Base-by-base conservation (phyloP, 164 flowering plant species). In the Warburgia ugandensis region DNA sequence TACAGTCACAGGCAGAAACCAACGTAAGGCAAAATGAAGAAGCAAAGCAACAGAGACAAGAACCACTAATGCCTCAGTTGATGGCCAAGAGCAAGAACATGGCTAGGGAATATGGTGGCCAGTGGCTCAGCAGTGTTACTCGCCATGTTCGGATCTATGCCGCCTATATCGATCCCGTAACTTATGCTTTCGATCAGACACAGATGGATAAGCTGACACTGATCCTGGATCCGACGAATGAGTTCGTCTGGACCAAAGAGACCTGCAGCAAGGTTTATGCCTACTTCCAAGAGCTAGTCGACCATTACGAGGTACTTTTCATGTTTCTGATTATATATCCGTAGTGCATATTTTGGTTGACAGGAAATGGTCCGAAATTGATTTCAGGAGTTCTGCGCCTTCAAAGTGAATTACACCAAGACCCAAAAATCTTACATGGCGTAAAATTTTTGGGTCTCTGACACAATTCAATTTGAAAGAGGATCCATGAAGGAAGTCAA, bases 121-220 rank as follows among this genome's bases (percentile, higher is more conserved):
- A 84, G 47, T 88, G 94, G 94, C 84, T 83, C 0, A 83, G 96
- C 68, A 71, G 86, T 31, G 62, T 60, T 10, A 84, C 94, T 0
- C 60, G 96, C 19, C 96, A 83, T 52, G 94, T 88, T 0, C 64
- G 97, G 62, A 88, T 88, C 50, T 85, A 67, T 32, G 89, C 97
- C 0, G 89, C 97, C 0, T 88, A 83, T 44, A 74, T 85, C 17
- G 92, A 88, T 52, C 96, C 94, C 0, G 81, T 68, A 19, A 85
- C 97, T 6, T 62, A 68, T n/a, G 89, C 65, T 21, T 79, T 83
- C 29, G 97, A 88, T 67, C 97, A 88, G 49, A 79, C 91, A 13
- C 97, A 88, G 66, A 81, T 70, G 75, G 97, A 89, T 61, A 89
- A 89, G 59, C 82, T 85, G 40, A 85, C 97, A 8, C 75, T 89